Base-by-base conservation (phyloP, 1,284 basidiomycete species). In the Thelephora terrestris region DNA sequence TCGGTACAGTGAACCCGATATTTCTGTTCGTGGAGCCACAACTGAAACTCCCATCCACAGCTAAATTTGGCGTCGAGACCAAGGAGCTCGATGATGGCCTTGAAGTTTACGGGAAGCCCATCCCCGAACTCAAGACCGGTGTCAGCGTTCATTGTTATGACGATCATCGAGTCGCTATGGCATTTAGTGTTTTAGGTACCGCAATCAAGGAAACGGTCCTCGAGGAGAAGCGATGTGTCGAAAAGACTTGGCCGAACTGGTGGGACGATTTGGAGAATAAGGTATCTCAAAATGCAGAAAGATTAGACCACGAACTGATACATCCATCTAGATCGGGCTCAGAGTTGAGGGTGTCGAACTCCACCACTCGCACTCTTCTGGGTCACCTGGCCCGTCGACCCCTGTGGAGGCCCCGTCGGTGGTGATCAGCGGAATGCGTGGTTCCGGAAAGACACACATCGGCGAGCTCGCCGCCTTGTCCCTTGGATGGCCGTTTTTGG, bases 201-300 rank as follows among this genome's bases (percentile, higher is more conserved):
- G 75, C 90, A 2, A 71, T 93, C 24, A 69, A 76, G 32, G 81
- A 79, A 24, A 91, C 90, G 1, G 71, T 92, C 52, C 73, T 99
- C 35, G 92, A 97, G 61, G 95, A 99, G 71, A 97, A 96, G 69
- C 76, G 95, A 47, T 98, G 95, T 60, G 95, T 99, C 20, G 95
- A 97, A 68, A 99, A 99, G 77, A 99, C 96, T 0, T 99, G 95
- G 95, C 95, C 96, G 2, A 93, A 94, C 63, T 99, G 94, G 90
- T 99, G 95, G 93, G 96, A 99, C 61, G 96, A 98, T 65, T 74
- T 99, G 20, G 80, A 91, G 62, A 91, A 90, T 70, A 94, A 93
- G 78, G 89, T 88, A 44, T 14, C 53, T 4, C 5, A 20, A 34
- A 24, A 32, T 10, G 4, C 5, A 38, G 14, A 7, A 23, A 7